phyloP scores from a whole-genome alignment of 2,329 filamentous ascomycete species.

The Nothophoma quercina region DNA sequence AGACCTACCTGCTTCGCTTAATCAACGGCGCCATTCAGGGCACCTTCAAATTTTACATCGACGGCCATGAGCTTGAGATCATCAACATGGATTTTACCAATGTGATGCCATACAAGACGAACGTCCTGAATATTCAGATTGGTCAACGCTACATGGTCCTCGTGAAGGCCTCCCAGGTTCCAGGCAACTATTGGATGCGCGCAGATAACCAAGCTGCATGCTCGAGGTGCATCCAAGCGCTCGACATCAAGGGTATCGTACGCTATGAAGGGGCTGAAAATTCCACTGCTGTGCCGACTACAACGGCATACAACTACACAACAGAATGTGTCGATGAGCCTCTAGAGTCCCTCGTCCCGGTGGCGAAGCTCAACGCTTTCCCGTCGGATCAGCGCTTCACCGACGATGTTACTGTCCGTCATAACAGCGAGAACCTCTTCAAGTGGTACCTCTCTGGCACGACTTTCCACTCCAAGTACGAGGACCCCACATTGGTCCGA shows the following conservation, averaged over 20 bases:
- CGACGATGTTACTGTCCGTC: conserved; percentile 39
- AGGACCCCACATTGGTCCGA: conserved; percentile 48
- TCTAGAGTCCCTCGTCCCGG: conserved; percentile 42
- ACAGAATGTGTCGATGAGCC: conserved; percentile 48
- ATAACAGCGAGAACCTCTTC: conserved; percentile 45
- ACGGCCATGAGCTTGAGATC: conserved; percentile 48
- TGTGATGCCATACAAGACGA: conserved; percentile 46
- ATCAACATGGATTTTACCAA: conserved; percentile 51
- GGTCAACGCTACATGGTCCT: conserved; percentile 43
- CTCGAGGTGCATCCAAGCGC: conserved; percentile 24
- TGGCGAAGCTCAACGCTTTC: conserved; percentile 35
- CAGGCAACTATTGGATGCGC: conserved; percentile 37
- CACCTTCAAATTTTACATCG: conserved; percentile 49
- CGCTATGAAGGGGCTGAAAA: conserved; percentile 40
- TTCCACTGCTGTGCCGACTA: conserved; percentile 33
- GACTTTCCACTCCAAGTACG: conserved; percentile 47
- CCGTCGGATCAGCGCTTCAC: conserved; percentile 30
- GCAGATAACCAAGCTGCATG: conserved; percentile 30
- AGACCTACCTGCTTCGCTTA: conserved; percentile 47
- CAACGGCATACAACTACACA: conserved; percentile 41
- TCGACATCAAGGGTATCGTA: conserved; percentile 48
- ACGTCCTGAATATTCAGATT: conserved; percentile 35
- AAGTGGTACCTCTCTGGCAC: conserved; percentile 51
- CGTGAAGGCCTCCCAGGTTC: conserved; percentile 30
- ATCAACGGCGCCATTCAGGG: conserved; percentile 50